Conservation (phyloP, 2,329 filamentous ascomycete genomes). For the Paradendryphiella salina region DNA sequence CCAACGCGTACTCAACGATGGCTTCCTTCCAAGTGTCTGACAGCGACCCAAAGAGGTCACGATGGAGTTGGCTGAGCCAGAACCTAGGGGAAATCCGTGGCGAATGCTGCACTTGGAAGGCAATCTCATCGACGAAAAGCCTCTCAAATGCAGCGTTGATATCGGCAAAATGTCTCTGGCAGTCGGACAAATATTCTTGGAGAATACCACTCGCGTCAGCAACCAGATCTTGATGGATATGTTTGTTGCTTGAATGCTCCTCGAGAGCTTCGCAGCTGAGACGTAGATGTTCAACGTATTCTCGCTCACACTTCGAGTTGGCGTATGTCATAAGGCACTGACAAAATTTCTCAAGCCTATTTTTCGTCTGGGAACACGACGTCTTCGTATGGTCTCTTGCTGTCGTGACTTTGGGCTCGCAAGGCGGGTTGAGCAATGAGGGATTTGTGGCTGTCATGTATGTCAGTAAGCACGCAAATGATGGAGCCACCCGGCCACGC, state of each 20-base stretch:
- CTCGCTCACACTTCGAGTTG: conserved; percentile 21
- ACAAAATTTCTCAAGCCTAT: conserved; percentile 21
- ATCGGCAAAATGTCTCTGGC: conserved; percentile 13
- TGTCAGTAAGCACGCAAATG: not conserved
- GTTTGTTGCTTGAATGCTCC: not conserved
- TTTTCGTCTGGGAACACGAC: not conserved
- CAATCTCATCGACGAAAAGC: conserved; percentile 3
- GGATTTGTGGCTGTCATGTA: not conserved
- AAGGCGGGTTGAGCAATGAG: not conserved
- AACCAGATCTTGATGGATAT: not conserved
- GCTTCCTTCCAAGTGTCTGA: conserved; percentile 26
- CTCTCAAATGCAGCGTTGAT: conserved; percentile 9
- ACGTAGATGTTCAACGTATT: conserved; percentile 25
- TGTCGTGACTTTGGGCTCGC: conserved; percentile 6
- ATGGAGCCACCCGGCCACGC: not conserved
- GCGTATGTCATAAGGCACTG: conserved; percentile 11
- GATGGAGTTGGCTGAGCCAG: conserved; percentile 32
- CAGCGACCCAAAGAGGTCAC: conserved; percentile 19
- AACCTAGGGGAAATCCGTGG: conserved; percentile 31
- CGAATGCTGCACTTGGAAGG: conserved; percentile 9
- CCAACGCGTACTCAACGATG: conserved; percentile 33
- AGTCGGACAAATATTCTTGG: conserved; percentile 14
- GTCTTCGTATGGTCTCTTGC: not conserved
- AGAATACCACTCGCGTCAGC: conserved; percentile 5
- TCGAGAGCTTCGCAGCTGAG: conserved; percentile 25